A percentile compares a stretch with the other conserved stretches of the same genome.
Conservation (phyloP, 2,329 filamentous ascomycete species). For the Neodidymelliopsis sp. region DNA sequence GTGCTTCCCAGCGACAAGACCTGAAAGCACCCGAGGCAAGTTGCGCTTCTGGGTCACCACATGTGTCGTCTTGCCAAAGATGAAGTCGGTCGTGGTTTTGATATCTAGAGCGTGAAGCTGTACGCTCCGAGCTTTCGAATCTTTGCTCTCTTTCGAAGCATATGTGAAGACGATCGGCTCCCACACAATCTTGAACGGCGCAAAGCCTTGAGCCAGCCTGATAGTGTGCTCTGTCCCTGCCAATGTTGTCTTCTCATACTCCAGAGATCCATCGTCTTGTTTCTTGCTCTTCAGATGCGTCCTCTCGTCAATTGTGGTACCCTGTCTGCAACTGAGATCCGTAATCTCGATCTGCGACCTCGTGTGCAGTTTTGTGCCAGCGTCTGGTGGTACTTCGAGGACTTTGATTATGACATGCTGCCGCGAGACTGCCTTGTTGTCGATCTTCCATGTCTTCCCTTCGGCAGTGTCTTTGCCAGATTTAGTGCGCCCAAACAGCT, state of each 20-base stretch:
- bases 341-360: constrained; percentile 76
- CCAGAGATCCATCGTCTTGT: constrained; percentile 44
- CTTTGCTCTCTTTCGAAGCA: constrained; percentile 72
- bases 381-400: constrained; percentile 67
- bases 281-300: constrained; percentile 69
- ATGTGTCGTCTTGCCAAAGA: constrained; percentile 77
- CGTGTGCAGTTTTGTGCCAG: constrained; percentile 69
- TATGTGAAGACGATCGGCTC: constrained; percentile 81
- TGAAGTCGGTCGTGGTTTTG: constrained; percentile 79
- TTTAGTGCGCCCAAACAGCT: constrained; percentile 82
- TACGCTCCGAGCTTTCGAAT: constrained; percentile 59
- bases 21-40: constrained; percentile 84
- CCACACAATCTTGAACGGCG: constrained; percentile 77
- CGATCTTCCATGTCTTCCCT: constrained; percentile 63
- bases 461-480: constrained; percentile 59
- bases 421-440: constrained; percentile 83
- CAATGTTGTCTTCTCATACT: constrained; percentile 35
- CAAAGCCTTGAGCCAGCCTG: constrained; percentile 73
- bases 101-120: constrained; percentile 86
- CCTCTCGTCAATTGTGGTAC: constrained; percentile 78
- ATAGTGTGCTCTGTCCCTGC: constrained; percentile 64
- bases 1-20: constrained; percentile 79
- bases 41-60: constrained; percentile 90
- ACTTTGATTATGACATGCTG: constrained; percentile 85
- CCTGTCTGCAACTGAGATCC: constrained; percentile 81